Conservation (phyloP, 306 rosid genomes). For the Malus asiatica region DNA sequence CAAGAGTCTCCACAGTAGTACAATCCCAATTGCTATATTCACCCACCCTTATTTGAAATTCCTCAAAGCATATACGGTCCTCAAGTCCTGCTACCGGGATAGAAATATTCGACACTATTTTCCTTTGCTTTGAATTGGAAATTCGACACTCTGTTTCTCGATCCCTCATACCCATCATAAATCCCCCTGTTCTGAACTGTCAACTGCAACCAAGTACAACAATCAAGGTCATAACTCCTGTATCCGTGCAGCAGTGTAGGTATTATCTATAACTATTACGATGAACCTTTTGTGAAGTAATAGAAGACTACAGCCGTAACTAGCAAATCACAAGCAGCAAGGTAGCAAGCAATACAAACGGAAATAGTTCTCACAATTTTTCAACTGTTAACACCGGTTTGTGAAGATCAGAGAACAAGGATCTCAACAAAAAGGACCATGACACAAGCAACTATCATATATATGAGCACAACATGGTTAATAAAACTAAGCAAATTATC, state of each 20-base stretch:
- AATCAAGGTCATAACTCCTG: not conserved
- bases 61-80: not conserved
- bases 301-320: not conserved
- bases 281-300: not conserved
- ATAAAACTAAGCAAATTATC: not conserved
- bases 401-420: not conserved
- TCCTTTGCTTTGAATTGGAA: conserved; percentile 82
- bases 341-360: not conserved
- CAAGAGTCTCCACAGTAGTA: too few species aligned
- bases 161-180: conserved; percentile 31
- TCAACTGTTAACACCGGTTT: not conserved
- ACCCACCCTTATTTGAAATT: not conserved
- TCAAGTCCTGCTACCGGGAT: conserved; percentile 67
- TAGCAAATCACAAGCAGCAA: not conserved
- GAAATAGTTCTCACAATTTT: not conserved
- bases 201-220: conserved; percentile 27
- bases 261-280: not conserved
- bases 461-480: not conserved
- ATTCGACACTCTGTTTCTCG: conserved; percentile 33
- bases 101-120: conserved; percentile 61
- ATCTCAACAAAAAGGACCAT: not conserved
- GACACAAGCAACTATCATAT: not conserved
- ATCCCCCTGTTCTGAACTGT: conserved; percentile 49
- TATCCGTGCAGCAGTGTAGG: not conserved
- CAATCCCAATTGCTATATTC: not conserved